Conservation (phyloP, 345 rosid species). For the Theobroma cacao region DNA sequence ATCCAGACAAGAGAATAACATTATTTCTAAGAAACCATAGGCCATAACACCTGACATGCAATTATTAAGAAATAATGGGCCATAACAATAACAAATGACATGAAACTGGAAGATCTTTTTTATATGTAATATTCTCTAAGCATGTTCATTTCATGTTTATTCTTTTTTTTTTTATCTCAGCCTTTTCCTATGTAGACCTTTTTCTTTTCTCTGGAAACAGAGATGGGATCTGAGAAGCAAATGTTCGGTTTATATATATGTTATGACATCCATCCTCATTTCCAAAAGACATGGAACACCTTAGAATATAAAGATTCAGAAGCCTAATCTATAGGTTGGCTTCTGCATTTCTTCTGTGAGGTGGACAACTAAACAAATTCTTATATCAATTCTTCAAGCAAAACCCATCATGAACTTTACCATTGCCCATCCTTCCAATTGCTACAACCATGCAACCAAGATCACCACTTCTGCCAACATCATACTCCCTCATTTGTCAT, state of each 20-base stretch:
- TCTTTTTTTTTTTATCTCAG: not conserved
- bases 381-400: not conserved
- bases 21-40: not conserved
- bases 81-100: not conserved
- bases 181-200: not conserved
- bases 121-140: not conserved
- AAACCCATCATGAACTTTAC: not conserved
- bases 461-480: not conserved
- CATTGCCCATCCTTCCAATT: not conserved
- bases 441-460: not conserved
- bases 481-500: not conserved
- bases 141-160: not conserved
- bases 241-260: not conserved
- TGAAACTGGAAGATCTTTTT: not conserved
- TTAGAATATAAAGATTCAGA: not conserved
- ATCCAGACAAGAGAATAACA: not conserved
- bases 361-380: not conserved
- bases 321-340: not conserved
- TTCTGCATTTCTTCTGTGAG: not conserved
- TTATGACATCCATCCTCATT: not conserved
- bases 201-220: not conserved
- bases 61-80: not conserved
- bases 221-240: not conserved
- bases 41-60: not conserved
- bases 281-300: not conserved